Conservation (phyloP, 1,139 yeast genomes). For the Pneumocystis jirovecii region DNA sequence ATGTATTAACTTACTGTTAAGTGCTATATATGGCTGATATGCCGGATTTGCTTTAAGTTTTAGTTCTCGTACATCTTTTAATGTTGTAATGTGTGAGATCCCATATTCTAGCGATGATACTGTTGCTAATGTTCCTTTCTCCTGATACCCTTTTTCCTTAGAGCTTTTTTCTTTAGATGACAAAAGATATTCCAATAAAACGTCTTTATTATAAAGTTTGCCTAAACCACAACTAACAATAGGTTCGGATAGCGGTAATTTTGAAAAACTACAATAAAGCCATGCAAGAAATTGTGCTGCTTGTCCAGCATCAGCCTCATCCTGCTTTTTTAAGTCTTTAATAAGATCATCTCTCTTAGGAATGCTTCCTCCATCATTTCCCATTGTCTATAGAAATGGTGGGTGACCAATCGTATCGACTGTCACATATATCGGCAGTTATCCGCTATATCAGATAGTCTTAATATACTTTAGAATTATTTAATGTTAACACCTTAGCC, state of each 20-base stretch:
- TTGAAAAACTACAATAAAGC: conserved; percentile 33
- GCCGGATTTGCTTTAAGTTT: conserved; percentile 18
- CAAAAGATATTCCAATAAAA: conserved; percentile 44
- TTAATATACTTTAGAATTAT: too few relatives aligned
- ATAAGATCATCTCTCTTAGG: conserved; percentile 34
- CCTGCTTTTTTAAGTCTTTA: conserved; percentile 11
- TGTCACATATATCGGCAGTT: neutral
- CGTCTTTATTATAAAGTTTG: conserved; percentile 50
- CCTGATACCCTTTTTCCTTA: conserved; percentile 15
- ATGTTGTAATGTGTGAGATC: conserved; percentile 33
- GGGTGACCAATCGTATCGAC: neutral
- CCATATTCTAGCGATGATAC: conserved; percentile 17
- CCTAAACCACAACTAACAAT: conserved; percentile 65
- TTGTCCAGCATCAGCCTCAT: conserved; percentile 16
- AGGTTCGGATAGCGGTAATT: conserved; percentile 30
- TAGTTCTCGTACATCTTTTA: conserved; percentile 40
- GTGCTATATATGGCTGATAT: conserved; percentile 10
- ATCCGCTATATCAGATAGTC: too few relatives aligned
- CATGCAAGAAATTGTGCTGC: conserved; percentile 24
- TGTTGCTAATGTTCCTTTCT: neutral
- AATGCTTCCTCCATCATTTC: conserved; percentile 40
- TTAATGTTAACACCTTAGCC: neutral
- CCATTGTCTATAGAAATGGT: conserved; percentile 3
- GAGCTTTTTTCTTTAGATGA: conserved; percentile 19
- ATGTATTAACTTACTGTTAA: conserved; percentile 38